These are phyloP conservation scores for Arthrobotrys conoides DNA, from an alignment of 2,329 filamentous ascomycete species.

Conservation along the genomic window DNA sequence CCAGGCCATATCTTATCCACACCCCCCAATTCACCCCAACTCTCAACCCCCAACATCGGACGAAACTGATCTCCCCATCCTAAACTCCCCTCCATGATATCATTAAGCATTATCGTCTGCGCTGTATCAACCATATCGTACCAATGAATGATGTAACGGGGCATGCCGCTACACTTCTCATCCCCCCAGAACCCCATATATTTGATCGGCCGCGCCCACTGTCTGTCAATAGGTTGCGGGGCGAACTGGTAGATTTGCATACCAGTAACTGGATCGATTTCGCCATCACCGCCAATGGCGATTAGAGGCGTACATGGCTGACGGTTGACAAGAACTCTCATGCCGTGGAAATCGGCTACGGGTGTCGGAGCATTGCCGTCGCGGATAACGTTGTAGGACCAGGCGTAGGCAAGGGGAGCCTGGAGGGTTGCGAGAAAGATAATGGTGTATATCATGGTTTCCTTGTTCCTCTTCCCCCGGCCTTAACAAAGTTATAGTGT, in stretches of 20 bases:
- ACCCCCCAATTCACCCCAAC: constrained; percentile 34
- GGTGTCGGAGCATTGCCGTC: background rate
- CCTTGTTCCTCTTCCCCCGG: background rate
- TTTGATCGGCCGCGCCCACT: constrained; percentile 8
- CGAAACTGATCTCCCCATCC: background rate
- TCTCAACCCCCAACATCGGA: background rate
- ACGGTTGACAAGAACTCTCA: background rate
- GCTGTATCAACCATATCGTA: constrained; percentile 14
- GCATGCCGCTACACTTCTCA: constrained; percentile 22
- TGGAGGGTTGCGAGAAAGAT: background rate
- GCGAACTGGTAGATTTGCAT: constrained; percentile 14
- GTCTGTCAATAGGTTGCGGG: background rate
- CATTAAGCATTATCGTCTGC: background rate
- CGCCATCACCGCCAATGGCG: background rate
- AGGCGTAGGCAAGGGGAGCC: background rate
- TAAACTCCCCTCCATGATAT: background rate
- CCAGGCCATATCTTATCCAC: constrained; percentile 18
- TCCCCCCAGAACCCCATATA: constrained; percentile 46
- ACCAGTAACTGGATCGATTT: constrained; percentile 3
- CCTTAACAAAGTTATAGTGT: background rate
- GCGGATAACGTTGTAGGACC: constrained; percentile 6
- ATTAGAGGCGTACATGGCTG: background rate
- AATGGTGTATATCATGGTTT: constrained; percentile 9
- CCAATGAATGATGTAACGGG: constrained; percentile 24
- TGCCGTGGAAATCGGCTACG: background rate